Evolutionary conservation across 2,329 filamentous ascomycete species (phyloP).

Genomic region (Metarhizium rileyi): DNA sequence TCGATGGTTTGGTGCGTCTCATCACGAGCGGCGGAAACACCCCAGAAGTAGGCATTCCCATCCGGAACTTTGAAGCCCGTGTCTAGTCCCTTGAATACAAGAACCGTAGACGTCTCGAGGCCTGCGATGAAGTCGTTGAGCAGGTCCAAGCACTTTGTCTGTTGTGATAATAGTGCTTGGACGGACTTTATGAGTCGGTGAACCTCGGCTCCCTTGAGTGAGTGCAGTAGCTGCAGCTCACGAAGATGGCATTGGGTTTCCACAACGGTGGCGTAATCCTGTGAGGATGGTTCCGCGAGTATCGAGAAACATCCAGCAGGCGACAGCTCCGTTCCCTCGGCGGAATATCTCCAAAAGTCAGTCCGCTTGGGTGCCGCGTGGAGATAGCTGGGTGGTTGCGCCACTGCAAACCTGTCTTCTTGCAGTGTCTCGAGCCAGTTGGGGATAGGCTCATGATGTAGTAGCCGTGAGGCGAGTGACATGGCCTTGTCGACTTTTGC

Average conservation of each 20-base stretch:
- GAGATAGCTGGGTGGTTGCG: slow-evolving; percentile 15
- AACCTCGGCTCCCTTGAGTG: slow-evolving; percentile 16
- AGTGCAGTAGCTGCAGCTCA: slow-evolving; percentile 22
- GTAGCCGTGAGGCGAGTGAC: not conserved
- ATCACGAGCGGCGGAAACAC: slow-evolving; percentile 14
- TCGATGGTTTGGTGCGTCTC: slow-evolving; percentile 14
- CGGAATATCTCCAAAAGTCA: slow-evolving; percentile 23
- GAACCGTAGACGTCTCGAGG: slow-evolving; percentile 15
- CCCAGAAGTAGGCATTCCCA: slow-evolving; percentile 24
- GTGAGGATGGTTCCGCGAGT: slow-evolving; percentile 15
- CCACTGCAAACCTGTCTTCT: slow-evolving; percentile 8
- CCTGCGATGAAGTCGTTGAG: slow-evolving; percentile 18
- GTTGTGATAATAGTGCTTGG: slow-evolving; percentile 13
- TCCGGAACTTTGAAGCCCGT: slow-evolving; percentile 24
- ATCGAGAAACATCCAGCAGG: slow-evolving; percentile 21
- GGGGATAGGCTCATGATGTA: not conserved
- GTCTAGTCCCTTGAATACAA: slow-evolving; percentile 24
- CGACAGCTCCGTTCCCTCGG: slow-evolving; percentile 18
- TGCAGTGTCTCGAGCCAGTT: slow-evolving; percentile 4
- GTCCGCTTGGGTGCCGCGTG: slow-evolving; percentile 13
- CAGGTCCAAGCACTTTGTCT: slow-evolving; percentile 11
- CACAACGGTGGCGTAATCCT: slow-evolving; percentile 21
- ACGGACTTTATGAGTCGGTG: slow-evolving; percentile 17
- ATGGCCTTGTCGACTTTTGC: not conserved
- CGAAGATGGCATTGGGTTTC: slow-evolving; percentile 21